phyloP scores from a whole-genome alignment of 768 basidiomycete species.

The Rhizopogon vulgaris region DNA sequence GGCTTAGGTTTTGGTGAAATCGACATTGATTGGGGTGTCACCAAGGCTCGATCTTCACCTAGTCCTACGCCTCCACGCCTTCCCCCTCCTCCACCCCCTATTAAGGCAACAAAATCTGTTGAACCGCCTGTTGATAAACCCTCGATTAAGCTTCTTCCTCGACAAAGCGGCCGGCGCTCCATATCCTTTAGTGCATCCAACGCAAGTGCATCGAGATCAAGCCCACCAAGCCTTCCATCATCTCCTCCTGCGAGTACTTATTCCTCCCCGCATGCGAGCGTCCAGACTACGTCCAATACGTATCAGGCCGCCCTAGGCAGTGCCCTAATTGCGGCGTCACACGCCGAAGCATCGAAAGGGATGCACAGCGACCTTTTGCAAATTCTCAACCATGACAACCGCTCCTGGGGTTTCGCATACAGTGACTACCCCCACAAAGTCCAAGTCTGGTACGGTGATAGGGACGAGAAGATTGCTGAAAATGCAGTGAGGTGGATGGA shows the following conservation, averaged over 20 bases:
- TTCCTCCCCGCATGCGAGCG: constrained; percentile 19
- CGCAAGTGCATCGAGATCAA: constrained; percentile 26
- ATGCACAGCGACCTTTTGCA: constrained; percentile 87
- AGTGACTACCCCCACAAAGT: constrained; percentile 68
- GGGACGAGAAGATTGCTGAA: constrained; percentile 90
- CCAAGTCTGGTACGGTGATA: constrained; percentile 89
- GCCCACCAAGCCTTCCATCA: constrained; percentile 45
- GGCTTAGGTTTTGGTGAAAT: constrained; percentile 52
- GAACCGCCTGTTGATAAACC: constrained; percentile 30
- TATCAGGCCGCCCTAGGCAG: constrained; percentile 75
- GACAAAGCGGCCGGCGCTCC: constrained; percentile 59
- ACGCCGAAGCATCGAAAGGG: constrained; percentile 89
- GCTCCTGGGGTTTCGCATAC: constrained; percentile 90
- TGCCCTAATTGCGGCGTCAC: constrained; percentile 88
- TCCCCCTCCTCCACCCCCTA: constrained; percentile 16
- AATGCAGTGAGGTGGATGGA: constrained; percentile 93
- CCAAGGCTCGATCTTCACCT: not conserved
- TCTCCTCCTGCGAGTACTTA: constrained; percentile 46
- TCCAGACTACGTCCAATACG: constrained; percentile 19
- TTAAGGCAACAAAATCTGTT: constrained; percentile 18
- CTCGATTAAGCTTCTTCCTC: constrained; percentile 28
- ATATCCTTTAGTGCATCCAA: constrained; percentile 50
- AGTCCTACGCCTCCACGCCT: not conserved
- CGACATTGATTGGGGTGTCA: constrained; percentile 42
- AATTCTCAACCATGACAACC: constrained; percentile 85